phyloP scores from a whole-genome alignment of 2,329 filamentous ascomycete genomes.

The Sarocladium kiliense region DNA sequence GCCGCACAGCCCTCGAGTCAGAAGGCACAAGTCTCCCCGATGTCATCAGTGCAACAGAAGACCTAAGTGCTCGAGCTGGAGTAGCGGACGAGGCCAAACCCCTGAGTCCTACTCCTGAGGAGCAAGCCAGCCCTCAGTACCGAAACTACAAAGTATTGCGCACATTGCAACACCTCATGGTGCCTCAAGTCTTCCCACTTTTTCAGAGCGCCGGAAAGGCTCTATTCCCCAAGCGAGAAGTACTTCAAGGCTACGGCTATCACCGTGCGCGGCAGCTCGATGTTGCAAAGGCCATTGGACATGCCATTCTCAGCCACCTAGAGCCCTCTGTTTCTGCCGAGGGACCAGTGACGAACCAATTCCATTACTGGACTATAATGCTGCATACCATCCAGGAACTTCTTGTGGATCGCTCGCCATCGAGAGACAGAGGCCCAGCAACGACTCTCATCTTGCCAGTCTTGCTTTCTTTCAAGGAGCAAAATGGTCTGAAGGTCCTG shows the following conservation, averaged over 20 bases:
- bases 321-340: slow-evolving; percentile 37
- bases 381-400: slow-evolving; percentile 74
- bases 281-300: slow-evolving; percentile 62
- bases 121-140: slow-evolving; percentile 40
- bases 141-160: slow-evolving; percentile 75
- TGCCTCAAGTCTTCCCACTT: slow-evolving; percentile 75
- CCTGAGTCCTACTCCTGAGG: slow-evolving; percentile 32
- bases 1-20: slow-evolving; percentile 17
- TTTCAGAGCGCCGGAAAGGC: slow-evolving; percentile 82
- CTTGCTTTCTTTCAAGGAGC: slow-evolving; percentile 79
- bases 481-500: slow-evolving; percentile 68
- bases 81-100: slow-evolving; percentile 15
- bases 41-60: slow-evolving; percentile 27
- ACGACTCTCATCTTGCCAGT: slow-evolving; percentile 61
- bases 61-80: slow-evolving; percentile 8
- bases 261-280: slow-evolving; percentile 47
- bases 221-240: slow-evolving; percentile 66
- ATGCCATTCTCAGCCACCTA: slow-evolving; percentile 64
- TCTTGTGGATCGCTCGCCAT: slow-evolving; percentile 54
- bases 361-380: slow-evolving; percentile 78
- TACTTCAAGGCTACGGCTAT: slow-evolving; percentile 51
- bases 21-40: slow-evolving; percentile 17
- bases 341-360: slow-evolving; percentile 55
- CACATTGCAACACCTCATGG: slow-evolving; percentile 71
- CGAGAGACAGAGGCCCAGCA: slow-evolving; percentile 1